Evolutionary conservation across 2,329 filamentous ascomycete species (phyloP).

Genomic region (Bipolaris zeicola): DNA sequence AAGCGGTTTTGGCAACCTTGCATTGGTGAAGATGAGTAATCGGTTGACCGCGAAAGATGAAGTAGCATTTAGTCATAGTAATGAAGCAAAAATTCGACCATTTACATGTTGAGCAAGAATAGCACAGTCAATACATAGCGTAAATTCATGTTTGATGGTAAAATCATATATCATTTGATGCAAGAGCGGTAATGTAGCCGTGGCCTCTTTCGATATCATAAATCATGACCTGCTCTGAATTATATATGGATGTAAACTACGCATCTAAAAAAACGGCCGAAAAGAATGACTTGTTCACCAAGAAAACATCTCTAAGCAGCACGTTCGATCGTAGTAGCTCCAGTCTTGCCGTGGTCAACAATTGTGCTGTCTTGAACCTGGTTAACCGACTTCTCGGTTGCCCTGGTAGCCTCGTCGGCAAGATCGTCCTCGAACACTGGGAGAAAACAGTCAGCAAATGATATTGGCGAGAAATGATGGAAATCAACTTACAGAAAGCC

Average conservation of each 20-base stretch:
- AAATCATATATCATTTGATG: neutral
- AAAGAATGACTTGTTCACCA: neutral
- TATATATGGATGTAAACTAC: neutral
- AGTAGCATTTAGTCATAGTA: neutral
- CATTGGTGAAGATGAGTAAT: neutral
- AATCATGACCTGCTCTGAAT: neutral
- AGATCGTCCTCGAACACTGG: slow-evolving; percentile 46
- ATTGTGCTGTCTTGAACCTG: slow-evolving; percentile 13
- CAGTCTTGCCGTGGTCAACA: slow-evolving; percentile 19
- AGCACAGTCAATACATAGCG: too few relatives aligned
- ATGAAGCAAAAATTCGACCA: neutral
- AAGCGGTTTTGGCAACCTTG: too few relatives aligned
- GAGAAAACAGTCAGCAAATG: slow-evolving; percentile 9
- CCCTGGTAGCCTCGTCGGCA: slow-evolving; percentile 39
- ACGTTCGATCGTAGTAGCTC: slow-evolving; percentile 28
- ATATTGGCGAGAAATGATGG: too few relatives aligned
- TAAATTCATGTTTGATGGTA: too few relatives aligned
- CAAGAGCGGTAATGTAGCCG: neutral
- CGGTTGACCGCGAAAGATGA: neutral
- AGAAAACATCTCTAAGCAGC: slow-evolving; percentile 10
- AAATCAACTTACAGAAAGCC: slow-evolving; percentile 47
- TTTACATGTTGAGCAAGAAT: neutral
- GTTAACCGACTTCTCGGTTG: slow-evolving; percentile 45
- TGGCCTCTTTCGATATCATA: neutral
- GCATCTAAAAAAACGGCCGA: neutral